Base-by-base conservation (phyloP, 305 asterid genomes). In the Fraxinus baroniana region DNA sequence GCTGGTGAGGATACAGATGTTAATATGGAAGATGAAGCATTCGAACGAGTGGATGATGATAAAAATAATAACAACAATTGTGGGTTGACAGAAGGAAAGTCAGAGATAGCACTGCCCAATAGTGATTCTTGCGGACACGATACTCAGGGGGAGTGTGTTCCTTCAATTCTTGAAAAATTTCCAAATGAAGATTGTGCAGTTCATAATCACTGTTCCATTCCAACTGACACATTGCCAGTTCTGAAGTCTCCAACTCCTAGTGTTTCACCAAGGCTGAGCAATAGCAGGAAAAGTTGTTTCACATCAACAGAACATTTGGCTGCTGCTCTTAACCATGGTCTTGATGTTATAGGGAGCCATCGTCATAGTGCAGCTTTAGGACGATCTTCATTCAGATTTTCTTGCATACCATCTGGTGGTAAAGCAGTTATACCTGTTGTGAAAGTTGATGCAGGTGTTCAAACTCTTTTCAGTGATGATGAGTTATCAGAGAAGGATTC, bases 381-480 rank as follows among this genome's bases (percentile, higher is more conserved):
- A 83, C 86, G 92, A 82, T 93, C 99, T 62, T 84, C 97, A 36
- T 91, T 91, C 87, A 91, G 97, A 86, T 91, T 89, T 87, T 88
- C 97, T 78, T 91, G 91, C 90, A 91, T 89, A 87, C 90, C 89
- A 13, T 76, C 89, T 15, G 97, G 93, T 83, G 71, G 83, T 81
- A 93, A 87, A 87, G 87, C 94, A 70, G 83, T 85, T 44, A 39
- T 89, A 66, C 92, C 97, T 55, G 87, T 87, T 80, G 80, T 86
- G 78, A 97, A 93, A 92, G 96, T 90, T 84, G 97, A 97, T 88
- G 94, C 86, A 28, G 99, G 97, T 52, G 92, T 95, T 87, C 99
- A 97, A 85, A 93, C 98, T 35, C 82, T 84, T 82, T 80, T 83
- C 72, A 78, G 74, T 46, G 92, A 85, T 85, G 83, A 85, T 22